Conservation (phyloP, 495 filamentous ascomycete species). For the Venustampulla echinocandica region DNA sequence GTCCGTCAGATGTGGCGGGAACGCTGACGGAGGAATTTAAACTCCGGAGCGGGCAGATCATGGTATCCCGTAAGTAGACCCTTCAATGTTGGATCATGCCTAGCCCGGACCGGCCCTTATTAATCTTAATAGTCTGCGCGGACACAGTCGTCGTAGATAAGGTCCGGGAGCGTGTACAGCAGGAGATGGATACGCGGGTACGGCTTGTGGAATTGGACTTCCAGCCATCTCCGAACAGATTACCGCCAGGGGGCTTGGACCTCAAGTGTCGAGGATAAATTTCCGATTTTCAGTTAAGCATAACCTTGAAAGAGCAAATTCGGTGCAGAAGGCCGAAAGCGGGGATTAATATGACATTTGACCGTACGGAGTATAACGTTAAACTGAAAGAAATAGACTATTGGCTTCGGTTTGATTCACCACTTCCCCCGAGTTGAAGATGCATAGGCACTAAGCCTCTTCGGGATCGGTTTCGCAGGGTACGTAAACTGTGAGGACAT, state of each 20-base stretch:
- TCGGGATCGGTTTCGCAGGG: no score
- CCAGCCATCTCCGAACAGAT: slow-evolving; percentile 1
- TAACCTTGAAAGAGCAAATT: not conserved
- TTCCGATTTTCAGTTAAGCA: not conserved
- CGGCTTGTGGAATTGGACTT: slow-evolving; percentile 18
- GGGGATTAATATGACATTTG: not conserved
- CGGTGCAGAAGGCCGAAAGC: not conserved
- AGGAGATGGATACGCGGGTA: slow-evolving; percentile 6
- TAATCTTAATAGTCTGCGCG: not conserved
- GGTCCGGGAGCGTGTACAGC: slow-evolving; percentile 2
- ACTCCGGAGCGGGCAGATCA: no score
- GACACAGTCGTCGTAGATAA: slow-evolving; percentile 4
- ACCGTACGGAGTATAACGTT: not conserved
- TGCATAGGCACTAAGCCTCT: no score
- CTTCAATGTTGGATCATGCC: not conserved
- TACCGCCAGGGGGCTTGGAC: slow-evolving; percentile 3
- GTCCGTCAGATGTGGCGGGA: slow-evolving; percentile 1
- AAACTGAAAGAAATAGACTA: no score
- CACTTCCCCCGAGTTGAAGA: no score
- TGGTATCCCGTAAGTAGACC: slow-evolving; percentile 13
- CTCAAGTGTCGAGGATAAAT: slow-evolving; percentile 9
- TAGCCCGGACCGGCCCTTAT: not conserved
- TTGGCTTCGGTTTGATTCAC: no score
- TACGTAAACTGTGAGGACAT: no score
- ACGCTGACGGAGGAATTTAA: slow-evolving; percentile 6